Evolutionary conservation across 305 asterid species (phyloP), one percentile per base, ranked within the genome.

Genomic region (Plantago rigida): DNA sequence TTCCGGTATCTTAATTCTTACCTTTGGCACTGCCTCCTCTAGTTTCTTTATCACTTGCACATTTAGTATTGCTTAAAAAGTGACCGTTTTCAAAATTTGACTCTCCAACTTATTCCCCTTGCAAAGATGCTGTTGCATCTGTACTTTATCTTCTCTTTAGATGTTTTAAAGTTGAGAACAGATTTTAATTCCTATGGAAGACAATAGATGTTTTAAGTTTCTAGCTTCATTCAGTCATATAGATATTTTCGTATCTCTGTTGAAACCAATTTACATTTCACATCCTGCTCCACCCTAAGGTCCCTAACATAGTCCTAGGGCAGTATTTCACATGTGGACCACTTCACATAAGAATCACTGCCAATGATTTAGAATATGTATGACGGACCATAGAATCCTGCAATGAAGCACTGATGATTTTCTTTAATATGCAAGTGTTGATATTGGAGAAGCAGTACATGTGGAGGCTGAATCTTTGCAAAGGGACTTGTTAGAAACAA

Each of bases 401-500:
- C 60, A 56, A 66, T 58, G 62, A 47, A 55, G 45, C 55, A 57
- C 62, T 75, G 71, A 70, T 62, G 62, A 66, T 55, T 58, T 17
- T 74, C 45, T 62, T 68, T 75, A 68, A 63, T 72, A 61, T 75
- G 69, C 54, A 63, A 93, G 99, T 75, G 79, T 87, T 66, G 94
- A 82, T 77, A 87, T 82, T 76, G 96, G 94, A 72, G 84, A 78
- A 70, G 70, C 89, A 60, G 84, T 79, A 69, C 82, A 83, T 60
- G 80, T 87, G 59, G 87, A 82, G 69, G 84, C 87, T 57, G 86
- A 77, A 60, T 75, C 88, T 47, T 72, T 87, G 78, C 74, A 83
- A 39, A 87, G 85, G 83, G 89, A 87, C 71, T 70, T 89, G 66
- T 69, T 93, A 63, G 88, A 85, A 66, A 84, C 97, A 59, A 77